Evolutionary conservation across 192 early-diverging fungal species (phyloP).

Genomic region (Umbelopsis sp.): DNA sequence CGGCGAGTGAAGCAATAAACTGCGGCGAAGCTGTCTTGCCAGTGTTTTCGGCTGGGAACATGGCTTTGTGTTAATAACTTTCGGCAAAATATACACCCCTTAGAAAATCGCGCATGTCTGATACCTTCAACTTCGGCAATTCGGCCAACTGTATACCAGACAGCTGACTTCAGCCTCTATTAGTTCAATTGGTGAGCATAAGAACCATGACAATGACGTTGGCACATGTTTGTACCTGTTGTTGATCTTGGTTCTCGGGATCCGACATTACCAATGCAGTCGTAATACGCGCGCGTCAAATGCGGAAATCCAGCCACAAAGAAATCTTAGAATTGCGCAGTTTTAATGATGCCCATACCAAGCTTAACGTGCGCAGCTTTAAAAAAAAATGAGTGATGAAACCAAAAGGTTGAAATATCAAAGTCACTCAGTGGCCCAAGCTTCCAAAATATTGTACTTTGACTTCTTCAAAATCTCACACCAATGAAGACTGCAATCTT

Average conservation of each 20-base stretch:
- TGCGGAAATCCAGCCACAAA: no score
- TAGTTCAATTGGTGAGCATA: not conserved
- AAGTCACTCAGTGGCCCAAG: no score
- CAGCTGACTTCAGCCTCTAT: constrained; percentile 46
- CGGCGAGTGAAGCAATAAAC: constrained; percentile 44
- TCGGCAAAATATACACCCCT: not conserved
- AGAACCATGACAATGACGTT: no score
- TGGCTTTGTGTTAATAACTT: not conserved
- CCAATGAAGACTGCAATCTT: constrained; percentile 16
- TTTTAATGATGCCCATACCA: no score
- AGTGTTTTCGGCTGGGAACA: not conserved
- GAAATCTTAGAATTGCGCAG: no score
- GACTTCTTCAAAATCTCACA: not conserved
- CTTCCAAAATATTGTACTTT: no score
- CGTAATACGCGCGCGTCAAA: not conserved
- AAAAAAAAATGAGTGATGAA: no score
- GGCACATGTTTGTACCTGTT: not conserved
- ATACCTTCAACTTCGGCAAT: constrained; percentile 45
- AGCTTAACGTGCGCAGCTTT: no score
- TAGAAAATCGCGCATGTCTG: not conserved
- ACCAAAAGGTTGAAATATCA: no score
- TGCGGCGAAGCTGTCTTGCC: constrained; percentile 33
- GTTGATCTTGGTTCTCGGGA: constrained; percentile 5
- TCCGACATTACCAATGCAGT: not conserved
- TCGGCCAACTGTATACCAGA: constrained; percentile 45